Percentiles rank a stretch among this genome's conserved stretches.
These are phyloP conservation scores for Casuarina cunninghamiana DNA, from an alignment of 306 rosid species.

Conservation along the genomic window DNA sequence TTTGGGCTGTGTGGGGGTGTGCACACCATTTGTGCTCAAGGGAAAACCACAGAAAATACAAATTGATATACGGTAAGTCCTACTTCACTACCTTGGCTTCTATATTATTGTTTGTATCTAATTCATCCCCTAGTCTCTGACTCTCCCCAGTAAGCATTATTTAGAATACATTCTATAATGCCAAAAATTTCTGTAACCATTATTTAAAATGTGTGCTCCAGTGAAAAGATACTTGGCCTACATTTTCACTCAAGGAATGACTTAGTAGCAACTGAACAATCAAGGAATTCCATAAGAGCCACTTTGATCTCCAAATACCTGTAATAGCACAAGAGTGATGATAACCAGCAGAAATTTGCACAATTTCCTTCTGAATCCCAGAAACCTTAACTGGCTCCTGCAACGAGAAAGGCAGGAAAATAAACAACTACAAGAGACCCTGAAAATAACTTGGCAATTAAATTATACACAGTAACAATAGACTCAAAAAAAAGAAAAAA, in stretches of 20 bases:
- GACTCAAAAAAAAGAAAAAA: neutral
- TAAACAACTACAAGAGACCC: conserved; percentile 3
- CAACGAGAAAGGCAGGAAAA: conserved; percentile 27
- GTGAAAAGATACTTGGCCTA: neutral
- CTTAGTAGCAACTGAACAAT: neutral
- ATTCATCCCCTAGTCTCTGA: too few relatives aligned
- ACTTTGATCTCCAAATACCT: conserved; percentile 46
- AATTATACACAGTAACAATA: neutral
- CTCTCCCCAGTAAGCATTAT: too few relatives aligned
- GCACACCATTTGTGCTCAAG: too few relatives aligned
- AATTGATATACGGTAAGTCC: too few relatives aligned
- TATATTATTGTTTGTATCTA: too few relatives aligned
- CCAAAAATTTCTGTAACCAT: too few relatives aligned
- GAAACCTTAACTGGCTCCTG: conserved; percentile 72
- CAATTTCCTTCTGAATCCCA: conserved; percentile 63
- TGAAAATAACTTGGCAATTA: neutral
- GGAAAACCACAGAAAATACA: too few relatives aligned
- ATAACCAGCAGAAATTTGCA: conserved; percentile 81
- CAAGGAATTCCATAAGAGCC: neutral
- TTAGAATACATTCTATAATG: too few relatives aligned
- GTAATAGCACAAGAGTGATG: conserved; percentile 84
- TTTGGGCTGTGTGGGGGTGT: too few relatives aligned
- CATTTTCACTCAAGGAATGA: neutral
- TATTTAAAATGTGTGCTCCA: neutral
- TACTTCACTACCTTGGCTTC: too few relatives aligned